A percentile compares a stretch with the other conserved stretches of the same genome.
These are phyloP conservation scores for Boletus edulis DNA, from an alignment of 768 basidiomycete species.

Conservation along the genomic window DNA sequence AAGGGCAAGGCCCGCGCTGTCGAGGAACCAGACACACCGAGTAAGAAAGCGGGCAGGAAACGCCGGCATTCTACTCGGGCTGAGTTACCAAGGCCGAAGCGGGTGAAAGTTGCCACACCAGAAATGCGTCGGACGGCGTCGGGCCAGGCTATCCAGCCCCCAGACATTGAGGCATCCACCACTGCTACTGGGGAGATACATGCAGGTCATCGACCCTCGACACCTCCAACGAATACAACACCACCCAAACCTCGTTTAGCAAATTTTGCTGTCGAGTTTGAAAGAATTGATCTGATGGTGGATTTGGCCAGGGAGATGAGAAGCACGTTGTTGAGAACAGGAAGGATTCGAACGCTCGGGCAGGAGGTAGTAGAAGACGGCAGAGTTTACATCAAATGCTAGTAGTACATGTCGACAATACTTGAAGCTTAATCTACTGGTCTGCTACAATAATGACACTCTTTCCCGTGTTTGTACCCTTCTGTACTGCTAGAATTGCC, in stretches of 20 bases:
- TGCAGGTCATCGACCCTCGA: not conserved
- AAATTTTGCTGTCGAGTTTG: slow-evolving; percentile 17
- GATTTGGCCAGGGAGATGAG: slow-evolving; percentile 6
- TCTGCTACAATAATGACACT: slow-evolving; percentile 12
- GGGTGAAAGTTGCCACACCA: slow-evolving; percentile 1
- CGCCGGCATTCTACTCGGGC: slow-evolving; percentile 8
- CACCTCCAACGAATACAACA: not conserved
- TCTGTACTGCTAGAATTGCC: slow-evolving; percentile 36
- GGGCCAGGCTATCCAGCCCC: not conserved
- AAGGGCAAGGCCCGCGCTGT: slow-evolving; percentile 17
- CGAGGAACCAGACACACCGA: slow-evolving; percentile 1
- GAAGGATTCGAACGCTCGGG: slow-evolving; percentile 24
- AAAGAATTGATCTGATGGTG: slow-evolving; percentile 9
- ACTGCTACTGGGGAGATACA: not conserved
- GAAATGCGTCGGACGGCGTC: not conserved
- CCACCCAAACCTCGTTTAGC: slow-evolving; percentile 19
- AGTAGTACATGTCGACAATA: too few species aligned
- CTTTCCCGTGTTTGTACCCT: slow-evolving; percentile 36
- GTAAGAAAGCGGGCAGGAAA: slow-evolving; percentile 9
- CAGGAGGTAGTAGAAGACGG: slow-evolving; percentile 20
- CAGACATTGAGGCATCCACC: not conserved
- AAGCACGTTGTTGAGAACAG: slow-evolving; percentile 24
- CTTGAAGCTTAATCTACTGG: not conserved
- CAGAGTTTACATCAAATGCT: slow-evolving; percentile 14
- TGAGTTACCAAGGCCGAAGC: slow-evolving; percentile 15